A percentile compares a stretch with the other conserved stretches of the same genome.
These are phyloP conservation scores for Penicillium daleae DNA, from an alignment of 495 filamentous ascomycete genomes.

Conservation along the genomic window DNA sequence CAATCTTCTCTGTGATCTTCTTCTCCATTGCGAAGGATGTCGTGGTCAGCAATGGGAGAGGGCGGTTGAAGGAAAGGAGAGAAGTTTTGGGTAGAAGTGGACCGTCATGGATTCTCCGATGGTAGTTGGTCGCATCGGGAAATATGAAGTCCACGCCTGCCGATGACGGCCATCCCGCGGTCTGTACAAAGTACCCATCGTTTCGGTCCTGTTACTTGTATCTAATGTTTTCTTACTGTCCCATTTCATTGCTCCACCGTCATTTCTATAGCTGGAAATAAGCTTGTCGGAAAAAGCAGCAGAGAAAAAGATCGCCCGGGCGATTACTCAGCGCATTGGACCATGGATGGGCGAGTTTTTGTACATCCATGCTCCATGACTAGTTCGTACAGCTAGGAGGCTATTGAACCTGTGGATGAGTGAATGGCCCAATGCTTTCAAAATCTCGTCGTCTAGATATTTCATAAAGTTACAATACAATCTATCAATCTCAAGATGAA, in stretches of 20 bases:
- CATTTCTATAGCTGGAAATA: not conserved
- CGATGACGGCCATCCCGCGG: slow-evolving; percentile 23
- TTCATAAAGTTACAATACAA: not conserved
- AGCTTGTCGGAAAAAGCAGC: slow-evolving; percentile 6
- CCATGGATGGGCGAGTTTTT: too few species aligned
- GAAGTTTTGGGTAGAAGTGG: slow-evolving; percentile 33
- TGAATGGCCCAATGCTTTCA: not conserved
- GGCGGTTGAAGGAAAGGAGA: slow-evolving; percentile 20
- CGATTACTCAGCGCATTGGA: slow-evolving; percentile 30
- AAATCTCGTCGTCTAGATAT: not conserved
- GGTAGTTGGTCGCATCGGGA: slow-evolving; percentile 26
- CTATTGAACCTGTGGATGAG: not conserved
- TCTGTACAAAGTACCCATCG: slow-evolving; percentile 4
- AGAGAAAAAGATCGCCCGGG: slow-evolving; percentile 8
- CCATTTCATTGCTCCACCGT: not conserved
- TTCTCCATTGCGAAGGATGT: slow-evolving; percentile 54
- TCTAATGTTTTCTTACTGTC: not conserved
- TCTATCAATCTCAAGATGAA: not conserved
- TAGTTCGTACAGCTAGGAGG: not conserved
- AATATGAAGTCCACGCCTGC: slow-evolving; percentile 25
- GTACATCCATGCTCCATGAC: too few species aligned
- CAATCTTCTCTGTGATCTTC: slow-evolving; percentile 96
- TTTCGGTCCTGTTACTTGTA: not conserved
- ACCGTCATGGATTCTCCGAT: slow-evolving; percentile 28
- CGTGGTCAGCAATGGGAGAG: slow-evolving; percentile 22